A percentile compares a stretch with the other conserved stretches of the same genome.
Evolutionary conservation across 768 basidiomycete genomes (phyloP).

Genomic region (Boletus coccyginus): DNA sequence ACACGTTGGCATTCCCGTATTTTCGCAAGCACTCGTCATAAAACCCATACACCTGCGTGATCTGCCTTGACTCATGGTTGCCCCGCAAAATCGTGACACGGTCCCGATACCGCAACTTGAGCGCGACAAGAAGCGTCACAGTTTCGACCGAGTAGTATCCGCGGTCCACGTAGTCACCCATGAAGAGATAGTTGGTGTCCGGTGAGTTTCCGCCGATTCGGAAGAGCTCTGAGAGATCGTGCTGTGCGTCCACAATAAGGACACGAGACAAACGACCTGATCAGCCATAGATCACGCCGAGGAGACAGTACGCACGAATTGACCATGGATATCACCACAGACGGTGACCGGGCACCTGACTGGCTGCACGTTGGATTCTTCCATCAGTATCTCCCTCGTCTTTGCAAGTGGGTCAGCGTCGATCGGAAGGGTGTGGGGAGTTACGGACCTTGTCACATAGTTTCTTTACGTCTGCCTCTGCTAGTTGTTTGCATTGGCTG

Average conservation of each 20-base stretch:
- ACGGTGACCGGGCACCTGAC: slow-evolving; percentile 99
- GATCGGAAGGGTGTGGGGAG: slow-evolving; percentile 6
- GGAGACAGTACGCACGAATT: slow-evolving; percentile 80
- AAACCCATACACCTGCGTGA: slow-evolving; percentile 99
- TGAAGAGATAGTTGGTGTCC: slow-evolving; percentile 99
- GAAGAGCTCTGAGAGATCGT: slow-evolving; percentile 98
- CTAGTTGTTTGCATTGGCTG: slow-evolving; percentile 94
- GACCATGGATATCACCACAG: slow-evolving; percentile 99
- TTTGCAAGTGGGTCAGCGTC: slow-evolving; percentile 35
- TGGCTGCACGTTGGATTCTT: slow-evolving; percentile 98
- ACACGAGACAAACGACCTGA: slow-evolving; percentile 13
- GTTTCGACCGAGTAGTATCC: slow-evolving; percentile 99
- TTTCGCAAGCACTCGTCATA: slow-evolving; percentile 99
- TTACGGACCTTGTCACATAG: slow-evolving; percentile 91
- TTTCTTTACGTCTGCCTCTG: slow-evolving; percentile 94
- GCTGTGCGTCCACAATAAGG: slow-evolving; percentile 48
- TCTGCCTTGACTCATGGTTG: slow-evolving; percentile 98
- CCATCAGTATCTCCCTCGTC: slow-evolving; percentile 98
- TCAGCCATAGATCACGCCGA: slow-evolving; percentile 25
- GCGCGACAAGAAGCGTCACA: slow-evolving; percentile 92
- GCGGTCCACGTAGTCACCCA: slow-evolving; percentile 99
- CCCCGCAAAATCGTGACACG: slow-evolving; percentile 97
- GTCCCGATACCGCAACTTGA: slow-evolving; percentile 97
- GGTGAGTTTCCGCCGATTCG: slow-evolving; percentile 98
- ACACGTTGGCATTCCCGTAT: slow-evolving; percentile 99